Percentiles rank a stretch among this genome's conserved stretches.
Evolutionary conservation across 805 yeast species (phyloP).

Genomic region (Zygoascus tannicola): DNA sequence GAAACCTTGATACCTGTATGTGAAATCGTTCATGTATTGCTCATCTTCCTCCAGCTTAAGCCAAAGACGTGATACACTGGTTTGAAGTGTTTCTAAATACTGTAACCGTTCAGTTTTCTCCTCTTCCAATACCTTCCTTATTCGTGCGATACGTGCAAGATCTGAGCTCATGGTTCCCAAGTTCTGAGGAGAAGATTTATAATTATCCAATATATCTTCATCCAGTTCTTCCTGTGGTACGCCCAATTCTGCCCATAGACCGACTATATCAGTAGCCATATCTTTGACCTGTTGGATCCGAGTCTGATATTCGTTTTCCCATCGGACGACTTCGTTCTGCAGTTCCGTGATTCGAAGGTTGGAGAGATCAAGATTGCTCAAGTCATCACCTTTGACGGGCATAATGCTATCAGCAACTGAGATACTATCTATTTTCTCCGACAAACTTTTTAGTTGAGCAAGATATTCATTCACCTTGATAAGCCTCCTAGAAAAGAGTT

Average conservation of each 20-base stretch:
- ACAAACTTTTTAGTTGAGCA: constrained; percentile 13
- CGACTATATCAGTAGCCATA: constrained; percentile 21
- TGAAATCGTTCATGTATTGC: constrained; percentile 35
- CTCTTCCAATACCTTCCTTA: constrained; percentile 24
- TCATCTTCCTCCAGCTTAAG: constrained; percentile 42
- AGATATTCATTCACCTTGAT: constrained; percentile 11
- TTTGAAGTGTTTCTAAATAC: constrained; percentile 25
- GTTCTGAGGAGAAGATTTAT: constrained; percentile 18
- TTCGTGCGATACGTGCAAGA: constrained; percentile 21
- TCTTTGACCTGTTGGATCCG: constrained; percentile 16
- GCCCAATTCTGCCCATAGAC: constrained; percentile 28
- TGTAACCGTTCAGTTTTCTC: constrained; percentile 29
- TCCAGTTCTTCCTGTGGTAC: constrained; percentile 24
- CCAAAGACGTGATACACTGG: constrained; percentile 47
- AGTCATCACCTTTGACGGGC: constrained; percentile 12
- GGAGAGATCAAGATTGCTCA: constrained; percentile 3
- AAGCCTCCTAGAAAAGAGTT: constrained; percentile 18
- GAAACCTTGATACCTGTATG: constrained; percentile 36
- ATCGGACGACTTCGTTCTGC: constrained; percentile 19
- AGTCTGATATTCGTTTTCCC: constrained; percentile 18
- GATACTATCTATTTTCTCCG: constrained; percentile 18
- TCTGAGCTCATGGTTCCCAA: constrained; percentile 22
- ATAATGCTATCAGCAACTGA: constrained; percentile 12
- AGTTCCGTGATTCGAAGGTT: constrained; percentile 16
- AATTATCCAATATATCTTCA: constrained; percentile 14